phyloP scores from a whole-genome alignment of 2,329 filamentous ascomycete genomes.

The Xylaria hypoxylon region DNA sequence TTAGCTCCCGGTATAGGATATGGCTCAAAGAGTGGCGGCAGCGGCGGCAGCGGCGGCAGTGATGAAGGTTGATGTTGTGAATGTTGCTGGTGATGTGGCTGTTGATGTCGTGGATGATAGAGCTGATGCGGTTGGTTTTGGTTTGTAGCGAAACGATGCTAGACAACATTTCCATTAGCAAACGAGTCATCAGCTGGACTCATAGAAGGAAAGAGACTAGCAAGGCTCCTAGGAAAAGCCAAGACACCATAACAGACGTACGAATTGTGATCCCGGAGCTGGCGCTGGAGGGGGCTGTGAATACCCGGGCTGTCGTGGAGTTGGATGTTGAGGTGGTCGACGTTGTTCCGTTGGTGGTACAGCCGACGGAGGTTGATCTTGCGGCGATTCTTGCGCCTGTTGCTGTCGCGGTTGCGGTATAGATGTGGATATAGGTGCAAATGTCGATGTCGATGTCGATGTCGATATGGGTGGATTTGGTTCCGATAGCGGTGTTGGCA shows the following conservation, averaged over 20 bases:
- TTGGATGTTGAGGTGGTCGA: too few species aligned
- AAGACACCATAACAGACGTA: constrained; percentile 5
- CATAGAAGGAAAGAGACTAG: not conserved
- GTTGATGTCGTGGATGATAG: not conserved
- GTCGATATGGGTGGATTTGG: not conserved
- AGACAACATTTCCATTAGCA: constrained; percentile 7
- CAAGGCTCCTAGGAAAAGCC: not conserved
- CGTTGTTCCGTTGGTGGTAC: not conserved
- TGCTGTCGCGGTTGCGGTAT: not conserved
- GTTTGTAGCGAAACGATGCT: not conserved
- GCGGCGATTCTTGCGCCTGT: not conserved
- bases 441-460: not conserved
- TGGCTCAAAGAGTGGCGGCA: constrained; percentile 4
- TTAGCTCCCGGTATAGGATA: not conserved
- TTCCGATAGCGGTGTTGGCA: too few species aligned
- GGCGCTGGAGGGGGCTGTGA: not conserved
- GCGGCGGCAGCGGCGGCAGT: not conserved
- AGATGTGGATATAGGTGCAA: not conserved
- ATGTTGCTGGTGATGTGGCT: not conserved
- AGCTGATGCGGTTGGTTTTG: not conserved
- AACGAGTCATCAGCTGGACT: not conserved
- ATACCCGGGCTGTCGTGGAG: too few species aligned
- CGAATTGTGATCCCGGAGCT: not conserved
- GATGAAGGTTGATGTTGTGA: not conserved
- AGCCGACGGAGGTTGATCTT: not conserved